Evolutionary conservation across 2,329 filamentous ascomycete genomes (phyloP), one percentile per base, ranked within the genome.

Genomic region (Phoma sp.): DNA sequence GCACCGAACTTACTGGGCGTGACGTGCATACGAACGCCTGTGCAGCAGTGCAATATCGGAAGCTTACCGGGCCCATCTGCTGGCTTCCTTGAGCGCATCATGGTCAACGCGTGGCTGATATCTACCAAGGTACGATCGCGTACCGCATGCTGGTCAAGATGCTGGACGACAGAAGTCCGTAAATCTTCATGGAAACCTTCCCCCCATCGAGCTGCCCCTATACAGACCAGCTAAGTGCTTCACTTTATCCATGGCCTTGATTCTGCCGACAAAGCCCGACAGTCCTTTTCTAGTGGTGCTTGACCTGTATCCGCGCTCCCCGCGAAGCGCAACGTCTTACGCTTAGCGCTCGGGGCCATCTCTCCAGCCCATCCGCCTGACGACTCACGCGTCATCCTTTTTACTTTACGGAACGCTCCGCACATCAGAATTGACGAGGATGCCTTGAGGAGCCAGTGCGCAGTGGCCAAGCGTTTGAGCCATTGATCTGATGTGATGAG

Each of bases 11-110:
- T 45, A 29, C 11, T 23, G 29, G 24, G 46, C 24, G 52, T 55
- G 52, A 50, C 52, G 42, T 49, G 52, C 52, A 55, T 55, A 30
- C 18, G 27, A 35, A 47, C 24, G 37, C 30, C 49, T 18, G 11
- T 38, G 39, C 39, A 32, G 44, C 33, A 39, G 9, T 29, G 36
- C 27, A 38, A 38, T 47, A 33, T 55, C 36, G 37, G 46, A 55
- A 50, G 46, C 46, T 50, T 50, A 29, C 49, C 46, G 24, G 46
- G 46, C 44, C 35, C 13, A 13, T 33, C 32, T 33, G 9, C 7
- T 33, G 22, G 41, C 7, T 35, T 32, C 39, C 25, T 22, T 35
- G 22, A 29, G 13, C 35, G 23, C 41, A 14, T 42, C 13, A 24
- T 25, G 4, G n/a, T 36, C 27, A 32, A 41, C 7, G 27, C 9